These are phyloP conservation scores for Starmerella floris DNA, from an alignment of 805 yeast genomes.

Conservation along the genomic window DNA sequence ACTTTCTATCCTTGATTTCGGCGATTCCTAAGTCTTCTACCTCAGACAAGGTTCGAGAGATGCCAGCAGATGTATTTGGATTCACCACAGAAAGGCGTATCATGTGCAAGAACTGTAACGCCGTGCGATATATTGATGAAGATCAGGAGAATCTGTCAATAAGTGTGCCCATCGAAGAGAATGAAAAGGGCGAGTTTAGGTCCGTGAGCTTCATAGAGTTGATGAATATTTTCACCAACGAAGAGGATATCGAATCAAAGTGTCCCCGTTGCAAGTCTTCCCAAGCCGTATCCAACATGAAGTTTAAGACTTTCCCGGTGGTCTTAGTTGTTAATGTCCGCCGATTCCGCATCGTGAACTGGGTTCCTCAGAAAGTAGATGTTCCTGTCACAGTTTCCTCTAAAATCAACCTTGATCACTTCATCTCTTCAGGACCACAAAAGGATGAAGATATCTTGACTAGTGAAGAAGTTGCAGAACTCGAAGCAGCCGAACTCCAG, in stretches of 20 bases:
- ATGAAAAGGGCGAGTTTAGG: constrained; percentile 34
- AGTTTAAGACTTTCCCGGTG: constrained; percentile 55
- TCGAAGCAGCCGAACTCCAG: constrained; percentile 1
- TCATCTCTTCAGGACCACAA: constrained; percentile 33
- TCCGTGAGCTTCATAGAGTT: constrained; percentile 39
- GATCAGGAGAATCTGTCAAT: constrained; percentile 53
- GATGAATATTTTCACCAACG: constrained; percentile 38
- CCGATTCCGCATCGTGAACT: constrained; percentile 69
- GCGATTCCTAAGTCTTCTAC: constrained; percentile 16
- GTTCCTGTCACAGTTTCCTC: constrained; percentile 51
- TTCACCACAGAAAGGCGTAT: constrained; percentile 55
- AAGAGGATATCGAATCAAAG: constrained; percentile 42
- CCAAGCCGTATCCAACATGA: constrained; percentile 29
- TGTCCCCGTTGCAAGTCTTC: constrained; percentile 35
- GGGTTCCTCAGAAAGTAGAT: constrained; percentile 77
- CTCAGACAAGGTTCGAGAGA: constrained; percentile 24
- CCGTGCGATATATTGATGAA: constrained; percentile 45
- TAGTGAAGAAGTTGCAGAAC: constrained; percentile 17
- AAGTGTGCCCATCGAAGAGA: constrained; percentile 37
- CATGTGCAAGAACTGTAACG: constrained; percentile 43
- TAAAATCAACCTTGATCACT: constrained; percentile 33
- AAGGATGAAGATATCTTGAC: constrained; percentile 32
- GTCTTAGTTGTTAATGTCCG: constrained; percentile 58
- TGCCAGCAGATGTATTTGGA: constrained; percentile 43
- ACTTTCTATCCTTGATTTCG: constrained; percentile 48